These are phyloP conservation scores for Tulasnella sp. DNA, from an alignment of 768 basidiomycete genomes.

Conservation along the genomic window DNA sequence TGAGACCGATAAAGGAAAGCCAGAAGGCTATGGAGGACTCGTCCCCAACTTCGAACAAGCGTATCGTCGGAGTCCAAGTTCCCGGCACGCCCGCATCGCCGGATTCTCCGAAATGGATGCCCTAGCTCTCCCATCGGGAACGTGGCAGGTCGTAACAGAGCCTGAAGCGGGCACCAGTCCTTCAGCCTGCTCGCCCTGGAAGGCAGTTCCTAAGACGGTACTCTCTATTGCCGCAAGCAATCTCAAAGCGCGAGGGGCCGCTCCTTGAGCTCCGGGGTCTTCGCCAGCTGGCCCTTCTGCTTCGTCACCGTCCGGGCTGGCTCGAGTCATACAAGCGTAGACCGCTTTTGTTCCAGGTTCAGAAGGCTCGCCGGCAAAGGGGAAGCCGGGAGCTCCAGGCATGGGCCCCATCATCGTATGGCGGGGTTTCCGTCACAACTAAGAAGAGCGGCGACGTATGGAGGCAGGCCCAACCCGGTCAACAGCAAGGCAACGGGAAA, in stretches of 20 bases:
- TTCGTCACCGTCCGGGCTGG: slow-evolving; percentile 23
- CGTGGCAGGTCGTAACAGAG: slow-evolving; percentile 10
- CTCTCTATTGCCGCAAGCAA: slow-evolving; percentile 14
- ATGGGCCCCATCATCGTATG: slow-evolving; percentile 47
- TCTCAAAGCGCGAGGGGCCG: slow-evolving; percentile 15
- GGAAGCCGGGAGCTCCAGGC: slow-evolving; percentile 26
- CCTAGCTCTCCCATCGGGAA: not conserved
- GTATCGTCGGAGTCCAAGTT: slow-evolving; percentile 20
- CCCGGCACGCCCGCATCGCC: slow-evolving; percentile 15
- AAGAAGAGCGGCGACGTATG: slow-evolving; percentile 42
- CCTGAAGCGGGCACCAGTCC: not conserved
- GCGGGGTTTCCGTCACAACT: slow-evolving; percentile 12
- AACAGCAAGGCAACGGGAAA: slow-evolving; percentile 41
- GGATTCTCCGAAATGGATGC: slow-evolving; percentile 11
- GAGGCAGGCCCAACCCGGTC: slow-evolving; percentile 44
- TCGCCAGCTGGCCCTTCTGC: slow-evolving; percentile 20
- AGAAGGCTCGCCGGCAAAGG: slow-evolving; percentile 26
- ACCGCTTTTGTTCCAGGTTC: slow-evolving; percentile 10
- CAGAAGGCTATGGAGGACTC: slow-evolving; percentile 31
- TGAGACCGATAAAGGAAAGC: slow-evolving; percentile 79
- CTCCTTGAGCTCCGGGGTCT: slow-evolving; percentile 17
- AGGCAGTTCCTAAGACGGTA: slow-evolving; percentile 14
- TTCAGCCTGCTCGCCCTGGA: slow-evolving; percentile 10
- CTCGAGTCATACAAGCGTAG: slow-evolving; percentile 9
- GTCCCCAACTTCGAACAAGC: slow-evolving; percentile 4